Evolutionary conservation across 2,329 filamentous ascomycete species (phyloP), one percentile per base, ranked within the genome.

Genomic region (Fusarium concolor): DNA sequence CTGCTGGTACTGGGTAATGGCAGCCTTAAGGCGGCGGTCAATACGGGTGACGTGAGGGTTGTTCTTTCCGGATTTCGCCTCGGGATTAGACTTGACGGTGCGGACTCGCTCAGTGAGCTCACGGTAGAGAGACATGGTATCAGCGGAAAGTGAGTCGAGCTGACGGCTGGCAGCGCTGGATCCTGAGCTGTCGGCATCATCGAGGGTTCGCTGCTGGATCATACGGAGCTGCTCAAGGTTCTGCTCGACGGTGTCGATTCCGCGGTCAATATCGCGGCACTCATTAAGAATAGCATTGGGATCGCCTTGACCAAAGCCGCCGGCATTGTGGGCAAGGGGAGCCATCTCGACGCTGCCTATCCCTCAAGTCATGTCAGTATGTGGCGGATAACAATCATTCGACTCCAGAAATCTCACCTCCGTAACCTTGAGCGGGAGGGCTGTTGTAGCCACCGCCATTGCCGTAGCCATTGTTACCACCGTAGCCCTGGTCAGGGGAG

Each of bases 41-140:
- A 96, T 88, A 59, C 90, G 90, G 73, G 91, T 90, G 68, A 97
- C 91, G 79, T 97, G 94, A 33, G 90, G 86, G 56, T 87, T 86
- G 79, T 97, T 96, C 76, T 89, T 89, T 43, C 89, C 84, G 67
- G 88, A 88, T 61, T 88, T 87, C 26, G 92, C 90, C 62, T 94
- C 93, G 39, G 90, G 90, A 73, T 90, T 90, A 70, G 89, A 89
- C 85, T 97, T 97, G 82, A 97, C 87, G 66, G 86, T 84, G 80
- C 92, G 92, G 70, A 97, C 89, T 53, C 92, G 90, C 53, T 91
- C 89, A 57, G 91, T 92, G 58, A 98, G 87, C 62, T 86, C 87
- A 66, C 92, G 90, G 84, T 97, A 97, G 55, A 90, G 85, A 51
- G 87, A 87, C 89, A 97, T 96, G 71, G 94, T 95, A 68, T 95